Evolutionary conservation across 1,139 yeast species (phyloP).

Genomic region (Diutina neorugosa): DNA sequence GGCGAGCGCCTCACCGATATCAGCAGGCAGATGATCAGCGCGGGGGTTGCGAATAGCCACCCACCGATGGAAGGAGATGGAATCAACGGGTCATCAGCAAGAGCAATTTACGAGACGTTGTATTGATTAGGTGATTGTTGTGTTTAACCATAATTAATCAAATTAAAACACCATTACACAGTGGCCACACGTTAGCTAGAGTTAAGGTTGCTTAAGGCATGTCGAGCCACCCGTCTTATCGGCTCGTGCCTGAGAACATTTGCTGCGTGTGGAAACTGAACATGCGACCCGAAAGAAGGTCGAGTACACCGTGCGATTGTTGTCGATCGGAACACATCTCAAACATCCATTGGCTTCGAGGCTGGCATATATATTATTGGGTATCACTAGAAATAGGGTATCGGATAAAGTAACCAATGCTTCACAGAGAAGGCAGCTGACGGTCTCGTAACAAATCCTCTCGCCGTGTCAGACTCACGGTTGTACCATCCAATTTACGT

Average conservation of each 20-base stretch:
- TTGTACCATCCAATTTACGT: neutral
- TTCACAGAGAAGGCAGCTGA: neutral
- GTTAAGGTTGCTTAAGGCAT: neutral
- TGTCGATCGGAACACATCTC: neutral
- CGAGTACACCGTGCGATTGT: neutral
- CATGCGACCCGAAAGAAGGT: neutral
- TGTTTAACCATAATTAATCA: too few relatives aligned
- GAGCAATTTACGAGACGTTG: neutral
- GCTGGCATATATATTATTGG: neutral
- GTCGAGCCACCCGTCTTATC: neutral
- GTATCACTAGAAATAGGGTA: neutral
- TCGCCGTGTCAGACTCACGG: neutral
- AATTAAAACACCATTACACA: too few relatives aligned
- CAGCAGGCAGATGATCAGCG: neutral
- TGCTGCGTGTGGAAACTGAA: neutral
- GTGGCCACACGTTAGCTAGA: neutral
- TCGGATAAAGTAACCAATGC: neutral
- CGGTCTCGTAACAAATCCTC: neutral
- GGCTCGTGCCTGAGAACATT: neutral
- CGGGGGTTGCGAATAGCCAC: neutral
- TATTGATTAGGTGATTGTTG: too few relatives aligned
- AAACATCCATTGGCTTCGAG: too few relatives aligned
- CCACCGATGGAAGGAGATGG: neutral
- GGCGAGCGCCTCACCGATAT: neutral
- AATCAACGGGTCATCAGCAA: too few relatives aligned